These are phyloP conservation scores for Sordaria brevicollis DNA, from an alignment of 495 filamentous ascomycete genomes.

Conservation along the genomic window DNA sequence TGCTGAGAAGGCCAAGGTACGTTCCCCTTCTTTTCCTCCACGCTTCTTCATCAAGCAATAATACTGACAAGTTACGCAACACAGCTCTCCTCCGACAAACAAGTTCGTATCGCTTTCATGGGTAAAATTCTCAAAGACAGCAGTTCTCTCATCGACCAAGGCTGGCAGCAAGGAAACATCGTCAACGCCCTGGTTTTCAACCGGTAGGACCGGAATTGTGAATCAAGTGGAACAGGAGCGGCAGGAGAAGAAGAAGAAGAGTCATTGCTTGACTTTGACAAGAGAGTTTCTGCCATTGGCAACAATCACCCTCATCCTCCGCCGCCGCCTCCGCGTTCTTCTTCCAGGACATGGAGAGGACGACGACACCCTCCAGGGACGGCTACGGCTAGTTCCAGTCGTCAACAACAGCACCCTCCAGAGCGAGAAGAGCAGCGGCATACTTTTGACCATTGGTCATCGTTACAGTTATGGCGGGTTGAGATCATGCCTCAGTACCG, in stretches of 20 bases:
- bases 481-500: not conserved
- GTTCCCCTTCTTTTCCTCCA: slow-evolving; percentile 11
- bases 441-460: not conserved
- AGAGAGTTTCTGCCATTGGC: not conserved
- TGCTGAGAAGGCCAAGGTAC: slow-evolving; percentile 54
- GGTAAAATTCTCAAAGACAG: slow-evolving; percentile 68
- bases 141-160: slow-evolving; percentile 50
- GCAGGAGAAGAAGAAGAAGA: too few species aligned
- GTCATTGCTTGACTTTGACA: too few species aligned
- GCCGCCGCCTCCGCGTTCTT: not conserved
- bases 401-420: not conserved
- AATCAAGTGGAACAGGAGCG: slow-evolving; percentile 1
- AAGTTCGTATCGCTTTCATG: slow-evolving; percentile 64
- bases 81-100: slow-evolving; percentile 42
- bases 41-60: not conserved
- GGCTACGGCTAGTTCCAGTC: not conserved
- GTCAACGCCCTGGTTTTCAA: slow-evolving; percentile 70
- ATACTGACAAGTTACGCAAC: not conserved
- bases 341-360: not conserved
- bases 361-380: not conserved
- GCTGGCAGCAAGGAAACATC: slow-evolving; percentile 66
- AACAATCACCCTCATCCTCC: not conserved
- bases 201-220: slow-evolving; percentile 21
- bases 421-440: not conserved
- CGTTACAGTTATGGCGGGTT: not conserved